phyloP scores from a whole-genome alignment of 2,329 filamentous ascomycete species.

The Sporothrix humicola region DNA sequence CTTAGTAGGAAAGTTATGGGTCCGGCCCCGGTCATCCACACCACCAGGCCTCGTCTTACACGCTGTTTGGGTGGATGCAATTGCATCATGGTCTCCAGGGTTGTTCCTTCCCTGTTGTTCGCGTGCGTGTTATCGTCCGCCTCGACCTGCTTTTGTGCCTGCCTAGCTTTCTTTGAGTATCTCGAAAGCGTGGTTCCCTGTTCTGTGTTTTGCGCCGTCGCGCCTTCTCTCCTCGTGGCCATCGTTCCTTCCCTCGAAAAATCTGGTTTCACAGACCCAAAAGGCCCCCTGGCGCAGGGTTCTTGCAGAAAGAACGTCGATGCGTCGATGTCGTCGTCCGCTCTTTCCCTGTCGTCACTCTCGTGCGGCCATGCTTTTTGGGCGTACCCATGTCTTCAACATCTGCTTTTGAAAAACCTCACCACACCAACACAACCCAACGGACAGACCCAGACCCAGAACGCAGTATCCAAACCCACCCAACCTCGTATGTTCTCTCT shows the following conservation, averaged over 20 bases:
- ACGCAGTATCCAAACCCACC: neutral
- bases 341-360: slow-evolving; percentile 10
- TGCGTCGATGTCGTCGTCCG: neutral
- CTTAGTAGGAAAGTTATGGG: neutral
- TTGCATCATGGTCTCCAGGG: slow-evolving; percentile 15
- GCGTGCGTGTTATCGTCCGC: neutral
- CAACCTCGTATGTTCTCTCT: slow-evolving; percentile 13
- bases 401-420: too few relatives aligned
- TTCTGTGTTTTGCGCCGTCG: slow-evolving; percentile 17
- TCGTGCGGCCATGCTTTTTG: neutral
- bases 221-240: slow-evolving; percentile 8
- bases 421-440: slow-evolving; percentile 6
- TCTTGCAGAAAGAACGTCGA: neutral
- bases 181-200: slow-evolving; percentile 1
- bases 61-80: neutral
- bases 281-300: neutral
- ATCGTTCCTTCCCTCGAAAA: neutral
- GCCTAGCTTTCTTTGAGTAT: neutral
- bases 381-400: neutral
- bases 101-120: slow-evolving; percentile 18
- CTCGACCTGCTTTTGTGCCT: neutral
- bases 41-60: neutral
- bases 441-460: neutral
- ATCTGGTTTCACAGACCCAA: neutral
- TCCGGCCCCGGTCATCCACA: neutral